Evolutionary conservation across 2,329 filamentous ascomycete genomes (phyloP).

Genomic region (Microdochium nivale): DNA sequence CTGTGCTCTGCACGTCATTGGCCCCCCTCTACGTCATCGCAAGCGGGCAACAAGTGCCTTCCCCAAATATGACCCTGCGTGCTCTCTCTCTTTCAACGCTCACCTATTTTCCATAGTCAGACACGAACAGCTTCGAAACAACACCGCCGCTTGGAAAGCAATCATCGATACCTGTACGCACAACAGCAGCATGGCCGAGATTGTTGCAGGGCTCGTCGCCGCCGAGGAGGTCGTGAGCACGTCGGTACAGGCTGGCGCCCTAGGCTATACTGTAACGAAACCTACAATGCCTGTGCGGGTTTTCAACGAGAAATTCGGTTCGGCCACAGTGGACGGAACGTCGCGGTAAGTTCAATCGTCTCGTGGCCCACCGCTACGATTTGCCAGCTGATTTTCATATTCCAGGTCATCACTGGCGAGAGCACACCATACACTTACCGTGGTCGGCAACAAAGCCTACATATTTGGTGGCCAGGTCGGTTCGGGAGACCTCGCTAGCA

Average conservation of each 20-base stretch:
- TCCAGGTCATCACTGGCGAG: conserved; percentile 30
- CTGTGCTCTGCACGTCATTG: too few species aligned
- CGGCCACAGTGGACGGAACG: conserved; percentile 14
- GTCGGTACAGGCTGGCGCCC: conserved; percentile 27
- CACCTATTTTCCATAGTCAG: too few species aligned
- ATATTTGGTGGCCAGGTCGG: conserved; percentile 42
- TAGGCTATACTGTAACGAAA: conserved; percentile 34
- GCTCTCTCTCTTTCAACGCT: too few species aligned
- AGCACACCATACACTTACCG: conserved; percentile 40
- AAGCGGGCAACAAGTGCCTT: too few species aligned
- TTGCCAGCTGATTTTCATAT: neutral
- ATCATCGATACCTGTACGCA: too few species aligned
- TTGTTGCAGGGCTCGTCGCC: conserved; percentile 26
- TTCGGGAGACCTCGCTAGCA: conserved; percentile 31
- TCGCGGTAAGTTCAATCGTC: conserved; percentile 15
- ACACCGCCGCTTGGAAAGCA: too few species aligned
- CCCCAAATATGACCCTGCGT: too few species aligned
- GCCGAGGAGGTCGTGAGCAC: conserved; percentile 32
- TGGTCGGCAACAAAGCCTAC: conserved; percentile 44
- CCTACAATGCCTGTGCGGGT: conserved; percentile 43
- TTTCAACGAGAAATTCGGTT: conserved; percentile 36
- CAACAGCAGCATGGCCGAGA: conserved; percentile 26
- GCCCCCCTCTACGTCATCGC: too few species aligned
- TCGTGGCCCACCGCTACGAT: neutral
- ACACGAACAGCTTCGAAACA: too few species aligned